Percentiles rank a stretch among this genome's conserved stretches.
phyloP scores from a whole-genome alignment of 2,329 filamentous ascomycete genomes.

The Fusarium sp. region DNA sequence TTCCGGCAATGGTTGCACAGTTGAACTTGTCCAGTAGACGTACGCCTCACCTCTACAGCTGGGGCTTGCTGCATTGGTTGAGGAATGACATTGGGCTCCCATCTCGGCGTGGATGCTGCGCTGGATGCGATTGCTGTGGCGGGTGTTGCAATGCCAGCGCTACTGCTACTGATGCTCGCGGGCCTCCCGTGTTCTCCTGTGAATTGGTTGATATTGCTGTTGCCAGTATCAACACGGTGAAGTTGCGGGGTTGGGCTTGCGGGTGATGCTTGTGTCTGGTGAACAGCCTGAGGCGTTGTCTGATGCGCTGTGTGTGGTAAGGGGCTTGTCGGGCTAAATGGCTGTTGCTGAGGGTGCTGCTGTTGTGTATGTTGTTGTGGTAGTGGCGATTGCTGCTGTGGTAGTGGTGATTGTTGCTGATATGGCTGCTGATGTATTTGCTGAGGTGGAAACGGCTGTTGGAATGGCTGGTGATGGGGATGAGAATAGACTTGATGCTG shows the following conservation, averaged over 20 bases:
- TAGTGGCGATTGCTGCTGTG: not conserved
- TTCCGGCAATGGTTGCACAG: constrained; percentile 38
- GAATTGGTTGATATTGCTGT: constrained; percentile 9
- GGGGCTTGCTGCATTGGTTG: constrained; percentile 4
- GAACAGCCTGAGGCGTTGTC: not conserved
- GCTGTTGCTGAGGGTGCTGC: constrained; percentile 7
- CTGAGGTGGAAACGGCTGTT: not conserved
- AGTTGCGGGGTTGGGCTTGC: constrained; percentile 4
- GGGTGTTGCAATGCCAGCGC: constrained; percentile 15
- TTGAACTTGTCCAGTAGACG: constrained; percentile 13
- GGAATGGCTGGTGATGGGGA: not conserved
- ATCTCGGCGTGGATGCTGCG: constrained; percentile 8
- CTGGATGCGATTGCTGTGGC: constrained; percentile 15
- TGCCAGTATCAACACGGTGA: constrained; percentile 7
- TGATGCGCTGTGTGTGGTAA: constrained; percentile 13
- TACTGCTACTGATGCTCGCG: constrained; percentile 23
- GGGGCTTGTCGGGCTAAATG: not conserved
- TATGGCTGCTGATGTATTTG: not conserved
- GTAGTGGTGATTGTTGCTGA: not conserved
- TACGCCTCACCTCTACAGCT: not conserved
- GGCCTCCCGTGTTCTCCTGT: constrained; percentile 11
- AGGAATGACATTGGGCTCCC: constrained; percentile 5
- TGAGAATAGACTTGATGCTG: not conserved
- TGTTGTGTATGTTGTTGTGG: not conserved
- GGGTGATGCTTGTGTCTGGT: constrained; percentile 3